Base-by-base conservation (phyloP, 768 basidiomycete genomes). In the Boletus vinaceobasis region DNA sequence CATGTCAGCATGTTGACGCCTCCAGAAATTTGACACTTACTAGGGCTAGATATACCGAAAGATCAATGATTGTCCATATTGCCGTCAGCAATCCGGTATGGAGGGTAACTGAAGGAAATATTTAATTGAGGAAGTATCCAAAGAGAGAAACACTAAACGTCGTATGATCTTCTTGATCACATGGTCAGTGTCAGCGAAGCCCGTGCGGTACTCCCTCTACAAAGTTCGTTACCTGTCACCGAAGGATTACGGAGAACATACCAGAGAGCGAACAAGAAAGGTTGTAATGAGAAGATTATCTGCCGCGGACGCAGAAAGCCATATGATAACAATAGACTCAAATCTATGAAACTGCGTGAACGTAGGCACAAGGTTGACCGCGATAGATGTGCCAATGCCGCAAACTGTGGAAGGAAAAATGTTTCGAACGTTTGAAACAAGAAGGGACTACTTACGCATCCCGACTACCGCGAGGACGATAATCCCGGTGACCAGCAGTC, bases 261-360 rank as follows among this genome's bases (percentile, higher is more conserved):
- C 81, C 65, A 83, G 62, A 36, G 71, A 74, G 45, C 69, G 60
- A 7, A 76, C 75, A 7, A 83, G 70, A 1, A 72, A 57, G 0
- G 63, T 51, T 1, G 82, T 77, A 46, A 84, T 83, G 10, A 80
- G 57, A 8, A 77, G 58, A 60, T 83, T 83, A 11, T 75, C 74
- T 11, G 73, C 65, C 6, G 75, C 76, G 13, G 79, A 73, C 0
- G 75, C 62, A 17, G 73, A 60, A 31, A 83, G 74, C 81, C 82
- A 83, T 9, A 69, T 36, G 33, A 70, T 68, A 42, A 66, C 69
- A 39, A 71, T 51, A 13, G 60, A 53, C 48, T 71, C 58, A 29
- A 74, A 74, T 40, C 52, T 65, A 27, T 66, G 59, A 47, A 75
- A 64, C 35, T 71, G 46, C 1, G 55, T 50, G 47, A 69, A 74